Evolutionary conservation across 768 basidiomycete species (phyloP), one percentile per base, ranked within the genome.

Genomic region (Boletus bicolor): DNA sequence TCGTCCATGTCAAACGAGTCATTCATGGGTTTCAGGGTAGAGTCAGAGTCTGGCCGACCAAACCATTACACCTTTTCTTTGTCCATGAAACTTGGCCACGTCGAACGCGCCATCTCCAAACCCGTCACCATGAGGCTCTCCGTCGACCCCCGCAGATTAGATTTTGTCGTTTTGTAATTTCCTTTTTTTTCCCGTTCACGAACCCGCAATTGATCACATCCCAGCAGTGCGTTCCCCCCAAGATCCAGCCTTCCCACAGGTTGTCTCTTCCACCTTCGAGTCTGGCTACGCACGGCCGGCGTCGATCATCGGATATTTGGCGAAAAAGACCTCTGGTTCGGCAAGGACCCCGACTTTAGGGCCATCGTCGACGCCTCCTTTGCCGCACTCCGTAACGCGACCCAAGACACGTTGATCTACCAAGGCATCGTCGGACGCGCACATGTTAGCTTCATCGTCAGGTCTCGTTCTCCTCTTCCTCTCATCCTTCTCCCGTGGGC

Each of bases 311-410:
- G 84, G 36, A 53, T 87, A 43, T 87, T 88, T 61, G 77, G 78
- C 36, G 82, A 83, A 19, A 82, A 85, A 60, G 82, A 85, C 28
- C 64, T 87, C 28, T 87, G 84, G 84, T 71, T 87, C 12, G 85
- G 82, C 17, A 82, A 75, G 63, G 84, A 88, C 63, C 83, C 82
- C 5, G 84, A 87, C 62, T 87, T 88, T 64, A 67, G 72, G 43
- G 72, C 79, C 2, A 80, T 88, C 42, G 71, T 73, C 19, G 79
- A 86, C 44, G 83, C 82, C 10, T 79, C 80, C 2, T 82, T 84
- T 62, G 81, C 83, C 39, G 67, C 76, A 35, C 67, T 81, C 56
- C 80, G 76, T 57, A 74, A 59, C 37, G 69, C 72, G 30, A 75
- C 76, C 21, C 61, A 74, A 12, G 76, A 77, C 54, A 71, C 76